Evolutionary conservation across 2,329 filamentous ascomycete species (phyloP), one percentile per base, ranked within the genome.

Genomic region (Didymella arachidicola): DNA sequence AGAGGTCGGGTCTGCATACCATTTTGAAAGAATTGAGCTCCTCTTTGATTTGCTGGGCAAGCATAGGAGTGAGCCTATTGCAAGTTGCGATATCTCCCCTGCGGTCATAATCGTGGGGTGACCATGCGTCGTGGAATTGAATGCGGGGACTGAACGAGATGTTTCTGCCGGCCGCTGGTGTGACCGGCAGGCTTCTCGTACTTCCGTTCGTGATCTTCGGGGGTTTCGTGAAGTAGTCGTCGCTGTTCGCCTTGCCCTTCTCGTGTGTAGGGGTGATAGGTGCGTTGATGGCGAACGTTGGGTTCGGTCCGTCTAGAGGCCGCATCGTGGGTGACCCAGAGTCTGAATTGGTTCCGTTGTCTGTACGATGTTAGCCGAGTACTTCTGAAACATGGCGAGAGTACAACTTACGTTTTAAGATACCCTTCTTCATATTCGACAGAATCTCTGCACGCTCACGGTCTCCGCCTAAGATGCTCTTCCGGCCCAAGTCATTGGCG

Each of bases 11-110:
- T 18, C 10, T 11, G 34, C 88, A 62, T 82, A 95, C 92, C 95
- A 99, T 99, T 79, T 99, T 99, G 84, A 99, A 99, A 69, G 89
- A 96, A 81, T 99, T 99, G 69, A 99, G 86, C 81, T 99, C 95
- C 81, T 99, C 95, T 81, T 98, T 98, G 81, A 99, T 99, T 78
- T 99, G 95, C 80, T 99, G 95, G 44, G 95, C 95, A 63, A 99
- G 86, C 85, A 97, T 93, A 12, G 95, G 95, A 47, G 95, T 99
- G 67, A 99, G 84, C 66, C 94, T 91, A 76, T 99, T 99, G 86
- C 95, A 99, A 1, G 95, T 99, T 11, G 95, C 93, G 79, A 98
- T 91, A 61, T 99, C 95, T 53, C 95, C 95, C 53, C 95, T 88
- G 62, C 95, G 91, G 77, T 99, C 95, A 73, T 99, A 99, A 77